phyloP scores from a whole-genome alignment of 352 stramenopile species.

The Globisporangium mamillatum region DNA sequence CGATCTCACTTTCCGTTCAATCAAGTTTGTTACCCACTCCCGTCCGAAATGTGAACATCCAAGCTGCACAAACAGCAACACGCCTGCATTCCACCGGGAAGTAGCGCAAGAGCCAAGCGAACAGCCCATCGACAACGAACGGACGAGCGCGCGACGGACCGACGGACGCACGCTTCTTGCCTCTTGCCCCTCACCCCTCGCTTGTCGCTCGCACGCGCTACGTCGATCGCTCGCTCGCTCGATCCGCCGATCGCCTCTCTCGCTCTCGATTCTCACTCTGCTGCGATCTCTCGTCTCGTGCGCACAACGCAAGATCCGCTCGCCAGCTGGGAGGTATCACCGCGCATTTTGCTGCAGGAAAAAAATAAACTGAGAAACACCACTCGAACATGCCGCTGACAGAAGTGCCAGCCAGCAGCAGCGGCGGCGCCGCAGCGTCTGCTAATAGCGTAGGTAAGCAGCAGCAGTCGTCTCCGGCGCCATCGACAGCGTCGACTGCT shows the following conservation, averaged over 20 bases:
- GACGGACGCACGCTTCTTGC: not conserved
- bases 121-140: not conserved
- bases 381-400: not conserved
- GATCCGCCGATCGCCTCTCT: not conserved
- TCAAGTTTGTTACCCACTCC: too few species aligned
- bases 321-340: not conserved
- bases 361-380: not conserved
- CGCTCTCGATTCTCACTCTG: not conserved
- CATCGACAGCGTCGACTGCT: not conserved
- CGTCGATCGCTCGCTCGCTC: not conserved
- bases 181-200: not conserved
- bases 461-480: not conserved
- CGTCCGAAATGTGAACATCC: not conserved
- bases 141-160: not conserved
- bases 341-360: not conserved
- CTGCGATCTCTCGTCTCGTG: not conserved
- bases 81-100: not conserved
- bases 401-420: not conserved
- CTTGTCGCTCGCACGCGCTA: not conserved
- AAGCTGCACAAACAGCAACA: not conserved
- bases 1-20: not conserved
- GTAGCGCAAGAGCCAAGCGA: not conserved
- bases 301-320: constrained; percentile 5
- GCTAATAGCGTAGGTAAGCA: not conserved
- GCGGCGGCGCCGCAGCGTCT: not conserved